Percentiles rank a stretch among this genome's conserved stretches.
phyloP scores from a whole-genome alignment of 768 basidiomycete genomes.

The Coprinellus micaceus region DNA sequence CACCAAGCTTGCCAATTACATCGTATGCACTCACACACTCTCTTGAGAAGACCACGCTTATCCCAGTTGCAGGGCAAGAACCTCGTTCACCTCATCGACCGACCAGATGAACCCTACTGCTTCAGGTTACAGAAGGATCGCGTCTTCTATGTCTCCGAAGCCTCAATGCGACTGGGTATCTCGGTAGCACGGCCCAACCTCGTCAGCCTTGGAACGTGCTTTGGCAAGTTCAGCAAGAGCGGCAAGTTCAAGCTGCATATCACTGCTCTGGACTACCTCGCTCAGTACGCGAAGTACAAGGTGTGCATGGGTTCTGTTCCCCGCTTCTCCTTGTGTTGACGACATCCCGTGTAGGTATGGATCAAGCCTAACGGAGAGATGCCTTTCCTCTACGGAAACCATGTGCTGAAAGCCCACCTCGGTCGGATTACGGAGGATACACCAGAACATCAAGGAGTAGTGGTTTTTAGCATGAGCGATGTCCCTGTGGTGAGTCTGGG shows the following conservation, averaged over 20 bases:
- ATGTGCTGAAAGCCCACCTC: conserved; percentile 97
- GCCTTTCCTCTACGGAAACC: conserved; percentile 98
- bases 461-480: conserved; percentile 95
- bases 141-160: conserved; percentile 95
- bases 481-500: conserved; percentile 72
- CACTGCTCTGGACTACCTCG: conserved; percentile 87
- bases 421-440: conserved; percentile 98
- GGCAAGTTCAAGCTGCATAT: conserved; percentile 98
- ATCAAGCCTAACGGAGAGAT: conserved; percentile 99
- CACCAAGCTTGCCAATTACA: conserved; percentile 95
- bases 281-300: conserved; percentile 98
- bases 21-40: conserved; percentile 49
- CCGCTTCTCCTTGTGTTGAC: background rate
- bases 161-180: conserved; percentile 88
- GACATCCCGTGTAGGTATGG: conserved; percentile 67
- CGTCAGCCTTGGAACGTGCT: conserved; percentile 90
- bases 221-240: conserved; percentile 95
- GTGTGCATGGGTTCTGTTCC: conserved; percentile 34
- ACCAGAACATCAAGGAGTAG: conserved; percentile 97
- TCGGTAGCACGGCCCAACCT: conserved; percentile 92
- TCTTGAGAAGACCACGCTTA: background rate
- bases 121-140: conserved; percentile 93
- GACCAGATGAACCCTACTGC: conserved; percentile 91
- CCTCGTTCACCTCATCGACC: conserved; percentile 90
- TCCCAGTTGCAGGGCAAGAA: conserved; percentile 78